Percentiles rank a stretch among this genome's conserved stretches.
These are phyloP conservation scores for Gracilaria vermiculophylla DNA, from an alignment of 23 red algal species.

Conservation along the genomic window DNA sequence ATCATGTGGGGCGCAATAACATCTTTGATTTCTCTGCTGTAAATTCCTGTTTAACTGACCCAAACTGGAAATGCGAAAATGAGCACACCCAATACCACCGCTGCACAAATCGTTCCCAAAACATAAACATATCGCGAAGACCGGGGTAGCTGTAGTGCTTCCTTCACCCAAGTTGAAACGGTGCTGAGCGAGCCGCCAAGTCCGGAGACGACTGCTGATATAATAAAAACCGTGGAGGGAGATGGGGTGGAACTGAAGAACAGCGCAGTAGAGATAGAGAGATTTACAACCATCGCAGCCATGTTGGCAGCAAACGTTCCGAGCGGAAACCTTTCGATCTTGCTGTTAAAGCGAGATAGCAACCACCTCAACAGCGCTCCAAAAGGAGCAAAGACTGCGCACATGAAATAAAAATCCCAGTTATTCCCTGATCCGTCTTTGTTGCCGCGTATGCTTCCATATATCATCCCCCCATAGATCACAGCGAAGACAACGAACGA, in stretches of 20 bases:
- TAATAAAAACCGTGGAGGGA: neutral
- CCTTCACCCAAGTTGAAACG: slow-evolving; percentile 51
- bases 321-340: slow-evolving; percentile 4
- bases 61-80: slow-evolving; percentile 32
- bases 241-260: neutral
- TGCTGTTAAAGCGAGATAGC: slow-evolving; percentile 24
- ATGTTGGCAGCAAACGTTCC: slow-evolving; percentile 60
- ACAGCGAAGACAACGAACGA: neutral
- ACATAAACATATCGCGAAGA: slow-evolving; percentile 28
- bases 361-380: slow-evolving; percentile 35
- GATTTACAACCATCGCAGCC: slow-evolving; percentile 26
- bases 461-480: neutral
- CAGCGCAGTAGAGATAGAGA: neutral
- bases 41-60: neutral
- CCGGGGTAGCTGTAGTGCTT: neutral
- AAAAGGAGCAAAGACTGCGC: slow-evolving; percentile 24
- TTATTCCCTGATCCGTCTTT: neutral
- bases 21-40: too few relatives aligned
- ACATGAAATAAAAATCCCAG: slow-evolving; percentile 12
- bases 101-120: neutral
- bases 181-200: slow-evolving; percentile 60
- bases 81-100: neutral
- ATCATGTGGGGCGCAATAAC: too few relatives aligned
- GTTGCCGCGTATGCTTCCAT: neutral
- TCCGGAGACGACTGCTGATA: slow-evolving; percentile 21